A percentile compares a stretch with the other conserved stretches of the same genome.
phyloP scores from a whole-genome alignment of 1,284 basidiomycete species.

The Puccinia polysora region DNA sequence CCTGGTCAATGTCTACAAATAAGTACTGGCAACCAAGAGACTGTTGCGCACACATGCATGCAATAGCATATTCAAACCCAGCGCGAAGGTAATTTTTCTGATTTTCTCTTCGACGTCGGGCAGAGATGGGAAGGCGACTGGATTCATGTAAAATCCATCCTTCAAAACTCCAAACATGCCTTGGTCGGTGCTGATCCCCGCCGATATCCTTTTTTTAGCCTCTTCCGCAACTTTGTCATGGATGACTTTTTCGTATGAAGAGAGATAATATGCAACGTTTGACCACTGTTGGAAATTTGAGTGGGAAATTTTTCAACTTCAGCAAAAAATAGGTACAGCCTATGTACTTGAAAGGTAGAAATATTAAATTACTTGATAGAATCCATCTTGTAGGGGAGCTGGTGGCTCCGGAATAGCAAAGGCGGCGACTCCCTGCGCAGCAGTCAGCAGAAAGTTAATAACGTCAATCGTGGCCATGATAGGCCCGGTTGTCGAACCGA shows the following conservation, averaged over 20 bases:
- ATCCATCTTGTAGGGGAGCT: slow-evolving; percentile 35
- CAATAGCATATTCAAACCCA: slow-evolving; percentile 30
- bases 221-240: slow-evolving; percentile 9
- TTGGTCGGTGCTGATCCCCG: slow-evolving; percentile 27
- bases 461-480: slow-evolving; percentile 13
- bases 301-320: no score
- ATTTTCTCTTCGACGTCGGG: slow-evolving; percentile 13
- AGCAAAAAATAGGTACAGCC: no score
- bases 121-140: not conserved
- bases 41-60: slow-evolving; percentile 4
- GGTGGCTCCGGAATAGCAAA: slow-evolving; percentile 30
- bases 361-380: slow-evolving; percentile 13
- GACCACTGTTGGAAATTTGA: slow-evolving; percentile 35
- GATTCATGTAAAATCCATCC: slow-evolving; percentile 13
- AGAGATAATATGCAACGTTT: slow-evolving; percentile 28
- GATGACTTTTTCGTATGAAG: slow-evolving; percentile 18
- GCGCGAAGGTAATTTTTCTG: slow-evolving; percentile 8
- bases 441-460: slow-evolving; percentile 7
- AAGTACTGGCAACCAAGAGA: not conserved
- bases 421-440: slow-evolving; percentile 7
- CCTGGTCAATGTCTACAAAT: not conserved
- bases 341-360: not conserved
- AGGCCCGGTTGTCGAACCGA: slow-evolving; percentile 24
- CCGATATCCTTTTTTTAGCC: not conserved
- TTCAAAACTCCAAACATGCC: slow-evolving; percentile 36